These are phyloP conservation scores for Alternaria conjuncta DNA, from an alignment of 2,329 filamentous ascomycete genomes.

Conservation along the genomic window DNA sequence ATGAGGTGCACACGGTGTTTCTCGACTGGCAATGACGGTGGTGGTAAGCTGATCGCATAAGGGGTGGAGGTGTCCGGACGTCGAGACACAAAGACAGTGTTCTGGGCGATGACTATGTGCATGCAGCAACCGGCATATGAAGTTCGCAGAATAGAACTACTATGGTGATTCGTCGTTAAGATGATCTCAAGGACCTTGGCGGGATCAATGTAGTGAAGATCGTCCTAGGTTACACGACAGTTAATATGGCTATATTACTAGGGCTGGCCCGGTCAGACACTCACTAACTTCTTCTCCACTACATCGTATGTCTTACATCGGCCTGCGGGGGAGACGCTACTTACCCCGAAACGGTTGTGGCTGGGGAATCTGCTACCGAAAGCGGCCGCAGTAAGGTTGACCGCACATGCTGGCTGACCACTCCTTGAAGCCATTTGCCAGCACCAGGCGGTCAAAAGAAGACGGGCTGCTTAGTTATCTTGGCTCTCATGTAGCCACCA, in stretches of 20 bases:
- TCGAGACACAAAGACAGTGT: not conserved
- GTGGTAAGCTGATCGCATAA: constrained; percentile 12
- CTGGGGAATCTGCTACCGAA: not conserved
- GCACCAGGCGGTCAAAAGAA: not conserved
- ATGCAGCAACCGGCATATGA: not conserved
- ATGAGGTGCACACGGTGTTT: not conserved
- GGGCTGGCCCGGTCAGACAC: not conserved
- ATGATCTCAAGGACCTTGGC: not conserved
- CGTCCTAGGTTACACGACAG: constrained; percentile 7
- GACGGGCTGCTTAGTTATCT: not conserved
- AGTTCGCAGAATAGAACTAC: not conserved
- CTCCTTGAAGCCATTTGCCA: not conserved
- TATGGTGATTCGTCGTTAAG: not conserved
- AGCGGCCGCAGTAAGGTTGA: not conserved
- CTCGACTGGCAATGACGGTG: not conserved
- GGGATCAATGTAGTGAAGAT: not conserved
- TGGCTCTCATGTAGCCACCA: not conserved
- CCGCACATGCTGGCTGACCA: not conserved
- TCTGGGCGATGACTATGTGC: not conserved
- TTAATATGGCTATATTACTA: constrained; percentile 8
- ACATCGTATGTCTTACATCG: not conserved
- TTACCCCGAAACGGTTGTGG: not conserved
- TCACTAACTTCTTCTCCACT: not conserved
- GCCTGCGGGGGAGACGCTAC: not conserved
- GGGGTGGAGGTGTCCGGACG: not conserved